Evolutionary conservation across 345 rosid genomes (phyloP), one percentile per base, ranked within the genome.

Genomic region (Aquilaria malaccensis): DNA sequence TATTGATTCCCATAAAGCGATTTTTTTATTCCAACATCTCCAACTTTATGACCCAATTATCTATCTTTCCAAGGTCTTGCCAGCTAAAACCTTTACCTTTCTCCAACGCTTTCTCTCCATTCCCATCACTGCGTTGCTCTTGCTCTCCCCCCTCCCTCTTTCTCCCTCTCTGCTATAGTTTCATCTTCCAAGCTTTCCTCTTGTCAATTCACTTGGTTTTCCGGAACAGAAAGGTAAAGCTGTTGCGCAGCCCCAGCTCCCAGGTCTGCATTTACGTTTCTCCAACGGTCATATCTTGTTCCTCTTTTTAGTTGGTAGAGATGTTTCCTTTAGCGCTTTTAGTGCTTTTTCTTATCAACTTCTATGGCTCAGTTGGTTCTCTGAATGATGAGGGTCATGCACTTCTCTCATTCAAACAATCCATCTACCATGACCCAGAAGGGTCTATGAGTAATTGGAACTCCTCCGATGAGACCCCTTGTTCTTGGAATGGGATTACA

Each of bases 401-500:
- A 9, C 86, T 94, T 71, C 69, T 94, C 50, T 81, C 89, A 11
- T 79, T 91, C 30, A 94, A 86, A 70, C 81, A 82, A 67, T 77
- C 86, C 72, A 74, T 88, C 13, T 63, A 65, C 57, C 68, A 73
- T 11, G 99, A 94, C 80, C 97, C 96, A 49, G 83, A 79, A 63
- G 87, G 96, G 72, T 83, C 88, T 49, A 71, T 94, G 9, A 79
- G 64, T 61, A 85, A 81, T 73, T 91, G 97, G 99, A 88, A 88
- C 85, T 72, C 85, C 51, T 91, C 91, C 2, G 81, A 85, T 73
- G 78, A 72, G 1, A 74, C 72, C 70, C 84, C 95, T 50, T 94
- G 97, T 66, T 82, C 86, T 0, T 94, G 97, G 99, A 90, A 91
- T 78, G 97, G 96, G 59, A 71, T 94, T 53, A 86, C 95, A 53